Evolutionary conservation across 192 early-diverging fungal genomes (phyloP).

Genomic region (Entomortierella beljakovae): DNA sequence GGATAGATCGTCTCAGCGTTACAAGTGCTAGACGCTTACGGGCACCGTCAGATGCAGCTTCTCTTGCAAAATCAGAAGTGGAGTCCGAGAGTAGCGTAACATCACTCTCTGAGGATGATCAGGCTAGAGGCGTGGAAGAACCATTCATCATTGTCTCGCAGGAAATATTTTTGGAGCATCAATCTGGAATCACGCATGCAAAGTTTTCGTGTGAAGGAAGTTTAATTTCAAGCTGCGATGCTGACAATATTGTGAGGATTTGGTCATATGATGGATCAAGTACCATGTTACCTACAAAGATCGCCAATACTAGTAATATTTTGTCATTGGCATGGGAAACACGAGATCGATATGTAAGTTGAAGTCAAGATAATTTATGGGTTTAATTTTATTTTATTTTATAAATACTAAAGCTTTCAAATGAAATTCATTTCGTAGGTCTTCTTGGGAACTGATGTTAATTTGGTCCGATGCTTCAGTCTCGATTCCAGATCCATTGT

Average conservation of each 20-base stretch:
- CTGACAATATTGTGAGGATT: constrained; percentile 67
- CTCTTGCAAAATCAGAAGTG: constrained; percentile 33
- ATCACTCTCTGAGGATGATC: constrained; percentile 32
- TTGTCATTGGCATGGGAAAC: constrained; percentile 50
- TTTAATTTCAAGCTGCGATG: constrained; percentile 71
- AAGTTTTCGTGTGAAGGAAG: constrained; percentile 67
- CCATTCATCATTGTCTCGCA: constrained; percentile 52
- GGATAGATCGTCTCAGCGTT: constrained; percentile 28
- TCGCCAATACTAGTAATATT: constrained; percentile 34
- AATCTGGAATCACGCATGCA: constrained; percentile 66
- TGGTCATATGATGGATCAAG: constrained; percentile 54
- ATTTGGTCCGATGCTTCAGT: constrained; percentile 65
- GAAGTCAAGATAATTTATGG: background rate
- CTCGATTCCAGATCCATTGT: constrained; percentile 65
- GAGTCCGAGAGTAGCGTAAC: constrained; percentile 28
- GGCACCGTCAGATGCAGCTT: constrained; percentile 46
- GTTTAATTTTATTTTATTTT: too few species aligned
- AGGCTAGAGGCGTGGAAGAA: constrained; percentile 20
- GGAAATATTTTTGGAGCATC: constrained; percentile 70
- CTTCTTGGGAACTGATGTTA: constrained; percentile 65
- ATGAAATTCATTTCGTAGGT: constrained; percentile 56
- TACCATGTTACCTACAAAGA: constrained; percentile 44
- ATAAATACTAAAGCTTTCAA: too few species aligned
- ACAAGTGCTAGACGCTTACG: constrained; percentile 37
- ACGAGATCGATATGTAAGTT: constrained; percentile 52